phyloP scores from a whole-genome alignment of 345 rosid species.

The Cardamine chenopodiifolia region DNA sequence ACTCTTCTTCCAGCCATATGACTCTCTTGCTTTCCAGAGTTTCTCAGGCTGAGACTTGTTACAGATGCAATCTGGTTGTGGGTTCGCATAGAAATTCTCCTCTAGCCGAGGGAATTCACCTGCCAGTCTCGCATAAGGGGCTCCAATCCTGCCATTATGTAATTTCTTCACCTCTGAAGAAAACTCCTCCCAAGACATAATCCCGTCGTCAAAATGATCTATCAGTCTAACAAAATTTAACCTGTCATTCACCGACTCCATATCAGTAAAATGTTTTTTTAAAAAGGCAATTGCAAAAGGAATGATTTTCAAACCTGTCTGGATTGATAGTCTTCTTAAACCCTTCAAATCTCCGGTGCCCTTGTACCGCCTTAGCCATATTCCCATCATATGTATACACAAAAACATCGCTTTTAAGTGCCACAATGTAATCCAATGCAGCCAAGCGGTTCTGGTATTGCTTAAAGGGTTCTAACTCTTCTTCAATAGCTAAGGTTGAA shows the following conservation, averaged over 20 bases:
- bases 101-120: conserved; percentile 80
- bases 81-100: conserved; percentile 91
- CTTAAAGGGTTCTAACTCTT: conserved; percentile 74
- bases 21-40: conserved; percentile 26
- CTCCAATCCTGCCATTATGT: conserved; percentile 74
- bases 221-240: conserved; percentile 66
- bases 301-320: conserved; percentile 53
- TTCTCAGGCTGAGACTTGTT: conserved; percentile 47
- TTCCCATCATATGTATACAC: conserved; percentile 97
- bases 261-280: not conserved
- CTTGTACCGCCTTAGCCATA: conserved; percentile 99
- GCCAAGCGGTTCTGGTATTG: conserved; percentile 91
- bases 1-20: conserved; percentile 33
- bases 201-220: conserved; percentile 68
- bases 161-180: conserved; percentile 63
- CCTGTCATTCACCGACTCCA: conserved; percentile 49
- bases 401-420: conserved; percentile 89
- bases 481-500: conserved; percentile 69
- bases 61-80: conserved; percentile 88
- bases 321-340: conserved; percentile 86
- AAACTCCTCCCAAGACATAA: conserved; percentile 73
- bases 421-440: conserved; percentile 87
- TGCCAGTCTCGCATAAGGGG: conserved; percentile 61
- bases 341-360: conserved; percentile 87
- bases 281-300: not conserved